A percentile compares a stretch with the other conserved stretches of the same genome.
phyloP scores from a whole-genome alignment of 164 flowering plant species.

The Macadamia integrifolia region DNA sequence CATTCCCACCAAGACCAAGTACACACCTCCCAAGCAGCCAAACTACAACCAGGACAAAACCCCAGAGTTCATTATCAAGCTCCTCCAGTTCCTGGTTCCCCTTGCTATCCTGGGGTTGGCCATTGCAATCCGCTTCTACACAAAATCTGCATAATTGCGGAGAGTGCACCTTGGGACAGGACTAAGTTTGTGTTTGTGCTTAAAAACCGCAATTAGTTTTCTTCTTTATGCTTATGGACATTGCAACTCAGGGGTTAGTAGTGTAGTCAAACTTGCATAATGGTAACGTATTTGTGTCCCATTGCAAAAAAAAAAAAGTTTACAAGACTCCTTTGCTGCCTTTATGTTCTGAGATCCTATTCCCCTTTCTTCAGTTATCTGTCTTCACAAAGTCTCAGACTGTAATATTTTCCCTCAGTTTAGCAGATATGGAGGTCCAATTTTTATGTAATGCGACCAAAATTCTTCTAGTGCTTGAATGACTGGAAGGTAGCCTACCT shows the following conservation, averaged over 20 bases:
- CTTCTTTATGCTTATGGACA: not conserved
- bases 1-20: slow-evolving; percentile 36
- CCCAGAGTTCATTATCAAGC: slow-evolving; percentile 63
- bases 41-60: slow-evolving; percentile 66
- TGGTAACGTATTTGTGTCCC: no score
- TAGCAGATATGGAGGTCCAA: no score
- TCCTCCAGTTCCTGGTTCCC: slow-evolving; percentile 84
- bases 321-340: no score
- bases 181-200: not conserved
- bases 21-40: slow-evolving; percentile 52
- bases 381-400: no score
- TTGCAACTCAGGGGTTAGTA: not conserved
- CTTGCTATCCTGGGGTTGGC: slow-evolving; percentile 68
- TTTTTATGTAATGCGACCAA: no score
- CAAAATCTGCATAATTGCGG: slow-evolving; percentile 40
- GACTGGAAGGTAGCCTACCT: no score
- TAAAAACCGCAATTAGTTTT: not conserved
- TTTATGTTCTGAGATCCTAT: no score
- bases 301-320: no score
- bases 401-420: no score
- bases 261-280: not conserved
- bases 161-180: not conserved
- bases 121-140: slow-evolving; percentile 62
- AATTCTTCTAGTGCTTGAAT: no score
- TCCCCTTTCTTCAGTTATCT: no score